These are phyloP conservation scores for Nymphaea colorata DNA, from an alignment of 164 flowering plant species.

Conservation along the genomic window DNA sequence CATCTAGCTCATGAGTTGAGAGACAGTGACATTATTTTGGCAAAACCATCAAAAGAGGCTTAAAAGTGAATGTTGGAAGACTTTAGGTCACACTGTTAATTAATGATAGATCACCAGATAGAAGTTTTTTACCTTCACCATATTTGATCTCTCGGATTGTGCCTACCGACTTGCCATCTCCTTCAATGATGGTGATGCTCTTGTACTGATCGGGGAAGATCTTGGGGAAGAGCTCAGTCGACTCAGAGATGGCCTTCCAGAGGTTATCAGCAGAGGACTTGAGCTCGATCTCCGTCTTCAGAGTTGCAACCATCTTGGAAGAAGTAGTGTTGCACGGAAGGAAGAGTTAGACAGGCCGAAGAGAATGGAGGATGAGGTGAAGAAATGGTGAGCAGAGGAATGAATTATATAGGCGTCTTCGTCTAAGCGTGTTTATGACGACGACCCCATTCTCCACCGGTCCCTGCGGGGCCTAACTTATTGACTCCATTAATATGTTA, in stretches of 20 bases:
- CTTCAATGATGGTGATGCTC: slow-evolving; percentile 60
- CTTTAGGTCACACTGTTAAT: not conserved
- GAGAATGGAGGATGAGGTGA: not conserved
- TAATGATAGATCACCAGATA: not conserved
- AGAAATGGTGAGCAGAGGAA: not conserved
- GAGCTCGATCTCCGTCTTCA: slow-evolving; percentile 31
- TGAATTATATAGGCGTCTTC: not conserved
- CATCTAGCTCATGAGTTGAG: not conserved
- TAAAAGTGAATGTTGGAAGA: not conserved
- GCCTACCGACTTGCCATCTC: slow-evolving; percentile 66
- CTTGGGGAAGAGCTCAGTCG: slow-evolving; percentile 46
- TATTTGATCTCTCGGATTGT: slow-evolving; percentile 42
- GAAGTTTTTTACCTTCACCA: slow-evolving; percentile 33
- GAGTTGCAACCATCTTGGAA: not conserved
- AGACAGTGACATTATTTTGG: not conserved
- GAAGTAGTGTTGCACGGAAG: not conserved
- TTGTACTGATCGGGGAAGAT: slow-evolving; percentile 56
- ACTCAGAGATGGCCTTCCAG: slow-evolving; percentile 49
- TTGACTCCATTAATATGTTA: not conserved
- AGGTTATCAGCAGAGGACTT: slow-evolving; percentile 45
- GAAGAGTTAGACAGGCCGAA: too few species aligned
- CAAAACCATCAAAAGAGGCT: not conserved
- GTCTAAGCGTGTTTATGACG: not conserved
- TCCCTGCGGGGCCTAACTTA: not conserved
- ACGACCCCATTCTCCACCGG: not conserved